These are phyloP conservation scores for Aspergillus cavernicola DNA, from an alignment of 495 filamentous ascomycete genomes.

Conservation along the genomic window DNA sequence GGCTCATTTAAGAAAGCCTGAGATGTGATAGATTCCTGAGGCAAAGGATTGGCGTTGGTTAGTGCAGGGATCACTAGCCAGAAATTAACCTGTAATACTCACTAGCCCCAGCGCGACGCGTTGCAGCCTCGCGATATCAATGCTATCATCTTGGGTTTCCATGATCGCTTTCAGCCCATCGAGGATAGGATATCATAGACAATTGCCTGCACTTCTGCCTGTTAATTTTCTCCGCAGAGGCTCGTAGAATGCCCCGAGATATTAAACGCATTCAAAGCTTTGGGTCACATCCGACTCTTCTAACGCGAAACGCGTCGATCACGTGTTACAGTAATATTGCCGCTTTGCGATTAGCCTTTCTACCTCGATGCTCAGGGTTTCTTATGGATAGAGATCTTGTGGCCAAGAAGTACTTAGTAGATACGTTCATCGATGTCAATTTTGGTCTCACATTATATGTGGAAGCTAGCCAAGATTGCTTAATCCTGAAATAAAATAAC, in stretches of 20 bases:
- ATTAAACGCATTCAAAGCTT: background rate
- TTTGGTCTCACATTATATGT: too few species aligned
- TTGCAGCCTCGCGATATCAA: conserved; percentile 48
- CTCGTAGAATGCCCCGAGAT: background rate
- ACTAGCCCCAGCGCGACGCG: conserved; percentile 47
- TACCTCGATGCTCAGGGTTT: too few species aligned
- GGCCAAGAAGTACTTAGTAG: too few species aligned
- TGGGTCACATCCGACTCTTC: too few species aligned
- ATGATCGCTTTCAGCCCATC: conserved; percentile 25
- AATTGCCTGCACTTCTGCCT: background rate
- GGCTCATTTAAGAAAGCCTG: conserved; percentile 19
- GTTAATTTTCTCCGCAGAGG: background rate
- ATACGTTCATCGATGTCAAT: too few species aligned
- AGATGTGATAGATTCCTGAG: conserved; percentile 31
- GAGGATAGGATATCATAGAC: too few species aligned
- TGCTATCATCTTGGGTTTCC: conserved; percentile 46
- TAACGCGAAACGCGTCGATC: conserved; percentile 37
- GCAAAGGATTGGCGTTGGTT: conserved; percentile 27
- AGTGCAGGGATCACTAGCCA: conserved; percentile 27
- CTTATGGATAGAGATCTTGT: too few species aligned
- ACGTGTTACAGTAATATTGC: conserved; percentile 40
- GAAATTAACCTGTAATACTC: conserved; percentile 27
- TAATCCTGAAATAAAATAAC: too few species aligned
- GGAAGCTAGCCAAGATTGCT: too few species aligned
- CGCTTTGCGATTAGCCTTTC: conserved; percentile 23